These are phyloP conservation scores for Saccharomyces hybrid DNA, from an alignment of 1,139 yeast species.

Conservation along the genomic window DNA sequence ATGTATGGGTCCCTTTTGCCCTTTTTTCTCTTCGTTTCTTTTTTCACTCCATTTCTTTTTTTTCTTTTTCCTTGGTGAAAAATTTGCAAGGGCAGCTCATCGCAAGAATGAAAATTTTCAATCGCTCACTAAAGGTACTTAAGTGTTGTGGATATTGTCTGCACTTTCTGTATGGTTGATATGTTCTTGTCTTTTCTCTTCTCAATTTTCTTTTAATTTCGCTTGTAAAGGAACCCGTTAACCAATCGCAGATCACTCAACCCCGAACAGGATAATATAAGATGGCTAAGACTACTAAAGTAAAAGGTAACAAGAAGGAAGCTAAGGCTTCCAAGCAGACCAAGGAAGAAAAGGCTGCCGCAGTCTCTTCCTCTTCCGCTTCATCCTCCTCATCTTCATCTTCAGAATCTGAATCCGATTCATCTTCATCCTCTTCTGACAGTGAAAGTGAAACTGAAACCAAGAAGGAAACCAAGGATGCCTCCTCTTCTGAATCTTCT, in stretches of 20 bases:
- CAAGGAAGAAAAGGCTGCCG: conserved; percentile 6
- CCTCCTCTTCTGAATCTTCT: conserved; percentile 14
- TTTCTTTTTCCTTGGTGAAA: neutral
- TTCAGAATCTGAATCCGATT: conserved; percentile 9
- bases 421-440: conserved; percentile 14
- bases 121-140: neutral
- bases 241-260: neutral
- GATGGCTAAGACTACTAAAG: conserved; percentile 25
- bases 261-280: conserved; percentile 1
- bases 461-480: neutral
- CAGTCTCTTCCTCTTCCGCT: conserved; percentile 17
- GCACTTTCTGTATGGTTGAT: neutral
- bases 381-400: conserved; percentile 13
- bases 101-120: neutral
- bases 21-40: conserved; percentile 7
- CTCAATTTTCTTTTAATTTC: conserved; percentile 7
- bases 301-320: conserved; percentile 7
- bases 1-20: neutral
- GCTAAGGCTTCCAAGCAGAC: conserved; percentile 4
- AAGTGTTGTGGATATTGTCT: neutral
- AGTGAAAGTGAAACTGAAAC: conserved; percentile 30
- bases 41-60: neutral
- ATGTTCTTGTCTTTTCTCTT: neutral
- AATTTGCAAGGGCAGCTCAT: neutral
- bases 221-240: conserved; percentile 6